These are phyloP conservation scores for Talaromyces pinophilus DNA, from an alignment of 2,329 filamentous ascomycete species.

Conservation along the genomic window DNA sequence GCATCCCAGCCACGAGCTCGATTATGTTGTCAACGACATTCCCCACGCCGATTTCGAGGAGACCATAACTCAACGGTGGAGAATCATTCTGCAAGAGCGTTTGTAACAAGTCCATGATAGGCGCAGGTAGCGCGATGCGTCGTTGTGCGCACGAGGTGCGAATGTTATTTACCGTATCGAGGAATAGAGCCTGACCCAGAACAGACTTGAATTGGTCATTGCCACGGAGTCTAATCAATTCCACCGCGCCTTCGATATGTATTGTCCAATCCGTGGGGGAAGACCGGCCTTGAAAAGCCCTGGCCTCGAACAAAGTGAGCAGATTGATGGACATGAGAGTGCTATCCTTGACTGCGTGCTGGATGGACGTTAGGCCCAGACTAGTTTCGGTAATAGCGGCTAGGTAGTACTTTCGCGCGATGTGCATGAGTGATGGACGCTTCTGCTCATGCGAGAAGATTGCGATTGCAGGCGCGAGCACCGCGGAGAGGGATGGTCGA, in stretches of 20 bases:
- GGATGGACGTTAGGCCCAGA: neutral
- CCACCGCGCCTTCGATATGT: conserved; percentile 3
- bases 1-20: conserved; percentile 2
- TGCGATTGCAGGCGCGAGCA: conserved; percentile 9
- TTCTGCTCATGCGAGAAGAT: conserved; percentile 2
- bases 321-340: conserved; percentile 5
- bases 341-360: conserved; percentile 3
- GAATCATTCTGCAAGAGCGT: neutral
- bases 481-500: neutral
- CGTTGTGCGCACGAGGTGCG: conserved; percentile 6
- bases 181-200: neutral
- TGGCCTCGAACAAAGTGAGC: conserved; percentile 1
- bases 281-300: neutral
- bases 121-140: neutral
- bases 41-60: neutral
- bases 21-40: conserved; percentile 12
- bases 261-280: neutral
- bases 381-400: neutral
- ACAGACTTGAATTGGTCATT: neutral
- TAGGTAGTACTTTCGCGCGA: neutral
- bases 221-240: neutral
- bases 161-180: neutral
- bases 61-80: conserved; percentile 1
- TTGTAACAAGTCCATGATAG: neutral
- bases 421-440: neutral